Evolutionary conservation across 306 rosid species (phyloP), one percentile per base, ranked within the genome.

Genomic region (Lagenaria siceraria): DNA sequence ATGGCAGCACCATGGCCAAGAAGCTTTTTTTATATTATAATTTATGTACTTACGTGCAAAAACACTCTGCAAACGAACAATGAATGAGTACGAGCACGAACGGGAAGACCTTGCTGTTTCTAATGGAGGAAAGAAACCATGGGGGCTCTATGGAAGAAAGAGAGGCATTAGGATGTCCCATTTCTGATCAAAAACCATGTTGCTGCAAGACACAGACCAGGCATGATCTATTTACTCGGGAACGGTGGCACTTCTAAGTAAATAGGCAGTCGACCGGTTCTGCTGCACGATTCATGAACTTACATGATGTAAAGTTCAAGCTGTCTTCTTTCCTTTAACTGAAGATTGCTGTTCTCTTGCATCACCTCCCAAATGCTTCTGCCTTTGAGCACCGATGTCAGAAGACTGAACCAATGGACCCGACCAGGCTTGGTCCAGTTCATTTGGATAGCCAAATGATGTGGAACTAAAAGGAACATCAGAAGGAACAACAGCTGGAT

Each of bases 361-460:
- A 80, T 88, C 88, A 22, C 83, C 87, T 66, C 88, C 69, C 3
- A 59, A 69, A 53, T 83, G 90, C 78, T 87, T 93, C 84, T 82
- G 85, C 80, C 90, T 86, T 4, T 91, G 82, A 55, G 81, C 88
- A 74, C 81, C 84, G 77, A 48, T 76, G 75, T 85, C 86, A 35
- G 87, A 76, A 52, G 92, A 81, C 59, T 88, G 87, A 54, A 85
- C 88, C 56, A 93, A 80, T 48, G 98, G 98, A 72, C 98, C 98
- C 14, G 98, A 93, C 96, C 92, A 88, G 21, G 97, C 87, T 83
- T 88, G 97, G 64, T 85, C 78, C 12, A 88, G 86, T 49, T 90
- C 96, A 79, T 89, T 93, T 69, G 90, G 80, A 85, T 86, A 85
- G 61, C 84, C 78, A 63, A 89, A 91, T 7, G 91, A 83, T 73